Base-by-base conservation (phyloP, 1,139 yeast species). In the Pneumocystis sp. region DNA sequence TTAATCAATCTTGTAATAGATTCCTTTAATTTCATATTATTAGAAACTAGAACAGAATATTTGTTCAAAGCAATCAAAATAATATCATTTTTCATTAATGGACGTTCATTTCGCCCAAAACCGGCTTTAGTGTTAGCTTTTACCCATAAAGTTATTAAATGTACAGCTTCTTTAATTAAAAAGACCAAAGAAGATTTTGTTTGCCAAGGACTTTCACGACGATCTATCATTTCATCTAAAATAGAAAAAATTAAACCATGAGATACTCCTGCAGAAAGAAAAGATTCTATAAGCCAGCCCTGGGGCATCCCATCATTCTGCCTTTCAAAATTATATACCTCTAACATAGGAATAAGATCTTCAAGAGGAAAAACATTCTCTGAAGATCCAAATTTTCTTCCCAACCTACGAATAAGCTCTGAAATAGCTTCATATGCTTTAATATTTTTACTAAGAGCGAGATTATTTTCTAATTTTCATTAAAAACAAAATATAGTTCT, bases 331-430 rank as follows among this genome's bases (percentile, higher is more conserved):
- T 80, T 74, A 66, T 75, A 76, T 42, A 71, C 71, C 68, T 78
- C 79, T 25, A 77, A 70, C 62, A 86, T 78, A 66, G 88, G 86
- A 69, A 89, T 79, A 66, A 90, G 78, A 68, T 84, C 86, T 68
- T 84, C 85, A 19, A 88, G 79, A 10, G 97, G 96, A 78, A 91
- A 89, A 1, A 90, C 89, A 72, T 84, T 81, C 71, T 90, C 96
- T 63, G 80, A 82, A 66, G 72, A 85, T 72, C 76, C 74, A 59
- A 82, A 76, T 68, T 78, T 79, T 70, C 78, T 78, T 19, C 86
- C 86, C 61, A 83, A 75, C 61, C 76, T 76, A 35, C 78, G 76
- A 6, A 83, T 77, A 15, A 78, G 76, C 42, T 77, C 69, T 12
- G 77, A 72, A 4, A 78, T 74, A 45, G 72, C 71, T 66, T 77